Percentiles rank a stretch among this genome's conserved stretches.
phyloP scores from a whole-genome alignment of 495 filamentous ascomycete genomes.

The Penicillium waksmanii region DNA sequence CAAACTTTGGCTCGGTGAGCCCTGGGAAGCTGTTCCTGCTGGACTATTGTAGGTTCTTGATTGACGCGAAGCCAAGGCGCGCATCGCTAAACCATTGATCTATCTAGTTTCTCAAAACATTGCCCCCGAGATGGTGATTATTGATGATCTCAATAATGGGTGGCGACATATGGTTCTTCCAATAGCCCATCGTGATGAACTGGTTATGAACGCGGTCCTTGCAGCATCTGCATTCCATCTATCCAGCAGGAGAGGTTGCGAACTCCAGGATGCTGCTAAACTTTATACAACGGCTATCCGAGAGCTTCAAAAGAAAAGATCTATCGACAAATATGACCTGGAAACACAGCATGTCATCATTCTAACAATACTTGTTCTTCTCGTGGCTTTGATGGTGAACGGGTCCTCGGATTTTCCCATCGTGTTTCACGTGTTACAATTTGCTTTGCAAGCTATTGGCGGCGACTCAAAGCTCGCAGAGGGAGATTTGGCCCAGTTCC shows the following conservation, averaged over 20 bases:
- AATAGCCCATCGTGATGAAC: background rate
- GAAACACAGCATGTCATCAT: slow-evolving; percentile 1
- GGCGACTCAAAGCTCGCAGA: background rate
- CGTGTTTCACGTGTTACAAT: background rate
- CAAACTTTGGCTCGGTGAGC: background rate
- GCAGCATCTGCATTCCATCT: slow-evolving; percentile 3
- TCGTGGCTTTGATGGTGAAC: slow-evolving; percentile 1
- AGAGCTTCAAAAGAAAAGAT: background rate
- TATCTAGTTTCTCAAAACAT: background rate
- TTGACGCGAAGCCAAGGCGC: background rate
- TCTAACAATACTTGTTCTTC: background rate
- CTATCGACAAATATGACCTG: background rate
- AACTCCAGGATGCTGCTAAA: background rate
- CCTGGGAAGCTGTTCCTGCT: background rate
- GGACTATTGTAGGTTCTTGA: background rate
- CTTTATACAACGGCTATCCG: background rate
- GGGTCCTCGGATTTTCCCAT: slow-evolving; percentile 2
- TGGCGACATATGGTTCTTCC: slow-evolving; percentile 2
- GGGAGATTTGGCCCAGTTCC: background rate
- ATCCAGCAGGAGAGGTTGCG: background rate
- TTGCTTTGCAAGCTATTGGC: background rate
- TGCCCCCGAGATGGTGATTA: background rate
- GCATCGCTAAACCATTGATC: background rate
- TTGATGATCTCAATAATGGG: slow-evolving; percentile 1
- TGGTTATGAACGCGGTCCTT: background rate